Evolutionary conservation across 2,329 filamentous ascomycete genomes (phyloP).

Genomic region (Fusarium scirpi): DNA sequence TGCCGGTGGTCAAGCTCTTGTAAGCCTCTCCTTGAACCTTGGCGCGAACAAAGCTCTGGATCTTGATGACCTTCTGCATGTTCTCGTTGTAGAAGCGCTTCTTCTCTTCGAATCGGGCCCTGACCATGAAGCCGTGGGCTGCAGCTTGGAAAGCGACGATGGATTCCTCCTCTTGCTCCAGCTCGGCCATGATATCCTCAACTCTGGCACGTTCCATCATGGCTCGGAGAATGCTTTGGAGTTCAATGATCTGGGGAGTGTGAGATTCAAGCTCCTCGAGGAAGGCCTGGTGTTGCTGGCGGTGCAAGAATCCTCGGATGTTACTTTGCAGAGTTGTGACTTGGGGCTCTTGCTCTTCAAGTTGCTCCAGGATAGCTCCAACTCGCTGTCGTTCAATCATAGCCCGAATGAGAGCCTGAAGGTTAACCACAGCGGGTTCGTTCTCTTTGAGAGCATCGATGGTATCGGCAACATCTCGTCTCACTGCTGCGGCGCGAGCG

Average conservation of each 20-base stretch:
- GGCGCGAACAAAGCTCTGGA: conserved; percentile 94
- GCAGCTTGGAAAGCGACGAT: conserved; percentile 81
- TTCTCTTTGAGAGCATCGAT: conserved; percentile 61
- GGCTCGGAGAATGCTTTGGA: conserved; percentile 83
- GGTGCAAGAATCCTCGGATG: conserved; percentile 73
- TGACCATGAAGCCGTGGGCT: conserved; percentile 78
- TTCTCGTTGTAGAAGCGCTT: conserved; percentile 91
- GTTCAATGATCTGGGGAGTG: conserved; percentile 72
- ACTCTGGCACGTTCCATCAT: conserved; percentile 82
- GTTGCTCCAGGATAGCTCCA: conserved; percentile 61
- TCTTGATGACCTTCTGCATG: conserved; percentile 99
- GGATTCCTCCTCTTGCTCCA: conserved; percentile 85
- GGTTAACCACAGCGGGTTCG: conserved; percentile 59
- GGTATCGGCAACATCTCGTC: conserved; percentile 62
- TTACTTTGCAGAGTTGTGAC: conserved; percentile 75
- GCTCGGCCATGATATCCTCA: conserved; percentile 77
- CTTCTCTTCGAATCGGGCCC: conserved; percentile 84
- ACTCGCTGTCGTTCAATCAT: conserved; percentile 68
- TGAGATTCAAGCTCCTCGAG: conserved; percentile 78
- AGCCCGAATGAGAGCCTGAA: conserved; percentile 72
- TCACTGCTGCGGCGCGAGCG: conserved; percentile 66
- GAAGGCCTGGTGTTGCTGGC: conserved; percentile 70
- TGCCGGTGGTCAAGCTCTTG: conserved; percentile 94
- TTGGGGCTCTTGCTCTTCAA: conserved; percentile 68
- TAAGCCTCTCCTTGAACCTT: conserved; percentile 98